Base-by-base conservation (phyloP, 2,329 filamentous ascomycete genomes). In the Aspergillus uvarum region DNA sequence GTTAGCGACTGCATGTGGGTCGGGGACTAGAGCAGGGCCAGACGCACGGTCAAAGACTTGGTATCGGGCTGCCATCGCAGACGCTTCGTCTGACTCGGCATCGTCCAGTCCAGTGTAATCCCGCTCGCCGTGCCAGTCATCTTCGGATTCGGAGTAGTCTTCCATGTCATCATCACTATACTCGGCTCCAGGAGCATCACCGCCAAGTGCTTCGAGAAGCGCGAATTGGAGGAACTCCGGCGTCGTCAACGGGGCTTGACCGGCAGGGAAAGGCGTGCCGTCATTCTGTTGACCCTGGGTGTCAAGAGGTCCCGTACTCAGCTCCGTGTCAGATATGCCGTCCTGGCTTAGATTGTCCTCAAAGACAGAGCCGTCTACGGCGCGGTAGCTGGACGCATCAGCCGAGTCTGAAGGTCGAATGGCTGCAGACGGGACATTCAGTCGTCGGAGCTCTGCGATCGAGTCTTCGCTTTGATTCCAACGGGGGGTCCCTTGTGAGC, bases 181-280 rank as follows among this genome's bases (percentile, higher is more conserved):
- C 42, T 69, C 65, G 8, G 62, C 56, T 24, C 59, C 65, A 26
- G 63, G 58, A 11, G 60, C 58, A 49, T 65, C 63, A 24, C 65
- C 65, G 38, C 69, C 67, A 11, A 69, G 55, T 19, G 68, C 65
- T 53, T 71, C 68, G 5, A 64, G 51, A 6, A 71, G 62, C 14
- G 62, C 66, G 47, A 65, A 60, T 49, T 67, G 68, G 12, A 71
- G 60, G 31, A 68, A 65, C 31, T 68, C 62, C 19, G 65, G 62
- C 2, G 63, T 66, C 29, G 63, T 64, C 50, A 69, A 50, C 1
- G 59, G 63, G 2, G 56, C 62, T 8, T 61, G 58, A 6, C 52
- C 55, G 32, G 53, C 38, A 16, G 56, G 61, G 44, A 52, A 48
- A 16, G 59, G 50, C 12, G 32, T 3, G 42, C 51, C 50, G 38